Base-by-base conservation (phyloP, 495 filamentous ascomycete species). In the Friedmanniomyces simplex region DNA sequence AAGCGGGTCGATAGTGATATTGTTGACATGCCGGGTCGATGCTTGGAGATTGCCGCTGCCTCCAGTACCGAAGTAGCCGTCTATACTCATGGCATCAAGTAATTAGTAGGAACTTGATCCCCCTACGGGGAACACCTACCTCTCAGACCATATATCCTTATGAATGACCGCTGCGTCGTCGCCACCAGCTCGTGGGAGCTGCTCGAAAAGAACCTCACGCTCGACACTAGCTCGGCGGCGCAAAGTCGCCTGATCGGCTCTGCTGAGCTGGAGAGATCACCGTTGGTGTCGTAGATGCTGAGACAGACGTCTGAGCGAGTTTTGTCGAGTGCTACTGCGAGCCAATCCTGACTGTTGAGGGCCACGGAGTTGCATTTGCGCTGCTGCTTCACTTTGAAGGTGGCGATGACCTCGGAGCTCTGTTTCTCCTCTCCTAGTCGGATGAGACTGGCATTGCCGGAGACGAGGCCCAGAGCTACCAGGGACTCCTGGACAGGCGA, bases 291-390 rank as follows among this genome's bases (percentile, higher is more conserved):
- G 84, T 91, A 98, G 28, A 97, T 84, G 65, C 96, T 90, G 43
- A 98, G 76, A 64, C 89, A 95, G 58, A 85, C 85, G 69, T 97
- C 93, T 69, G 91, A 95, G 4, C 94, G 83, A 30, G 95, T 89
- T 59, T 88, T 80, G 63, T 98, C 94, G 41, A 97, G 75, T 14
- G 89, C 93, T 16, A 89, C 87, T 18, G 93, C 93, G 59, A 98
- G 74, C 56, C 87, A 74, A 4, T 87, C 85, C 36, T 80, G 77
- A 24, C 80, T 81, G 67, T 83, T 95, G 71, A 98, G 96, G 2
- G 89, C 86, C 20, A 97, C 84, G 12, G 89, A 86, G 68, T 97
- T 96, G 67, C 90, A 95, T 58, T 86, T 84, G 36, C 93, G 82
- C 57, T 90, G 84, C 58, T 91, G 83, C 65, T 90, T 95, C 54